Evolutionary conservation across 2,329 filamentous ascomycete species (phyloP).

Genomic region (Achaetomium macrosporum): DNA sequence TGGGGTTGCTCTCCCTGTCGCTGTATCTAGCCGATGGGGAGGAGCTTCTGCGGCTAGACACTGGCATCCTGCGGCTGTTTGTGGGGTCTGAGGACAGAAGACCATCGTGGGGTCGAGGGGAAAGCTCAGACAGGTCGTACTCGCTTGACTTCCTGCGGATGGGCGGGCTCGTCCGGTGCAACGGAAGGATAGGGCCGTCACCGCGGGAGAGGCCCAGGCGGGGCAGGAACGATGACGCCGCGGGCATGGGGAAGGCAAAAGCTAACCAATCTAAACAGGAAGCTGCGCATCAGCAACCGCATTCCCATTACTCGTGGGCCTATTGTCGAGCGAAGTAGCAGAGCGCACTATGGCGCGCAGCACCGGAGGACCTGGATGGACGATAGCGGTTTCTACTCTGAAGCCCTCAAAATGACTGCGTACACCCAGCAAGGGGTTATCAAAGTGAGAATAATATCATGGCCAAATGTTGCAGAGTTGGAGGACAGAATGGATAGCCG

Average conservation of each 20-base stretch:
- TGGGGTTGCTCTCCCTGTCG: conserved; percentile 26
- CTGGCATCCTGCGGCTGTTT: conserved; percentile 4
- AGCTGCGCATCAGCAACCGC: background rate
- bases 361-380: too few species aligned
- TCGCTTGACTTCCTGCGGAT: conserved; percentile 30
- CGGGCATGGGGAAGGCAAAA: conserved; percentile 18
- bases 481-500: background rate
- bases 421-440: too few species aligned
- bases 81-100: conserved; percentile 16
- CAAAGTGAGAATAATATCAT: background rate
- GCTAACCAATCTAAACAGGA: too few species aligned
- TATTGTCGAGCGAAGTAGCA: too few species aligned
- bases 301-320: too few species aligned
- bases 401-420: too few species aligned
- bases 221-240: conserved; percentile 28
- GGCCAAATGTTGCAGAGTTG: too few species aligned
- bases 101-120: conserved; percentile 27
- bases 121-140: conserved; percentile 31
- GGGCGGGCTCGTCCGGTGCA: conserved; percentile 24
- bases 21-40: conserved; percentile 16
- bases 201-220: conserved; percentile 26
- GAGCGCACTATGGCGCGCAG: too few species aligned
- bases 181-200: conserved; percentile 26
- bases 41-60: conserved; percentile 16
- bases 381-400: too few species aligned